A percentile compares a stretch with the other conserved stretches of the same genome.
phyloP scores from a whole-genome alignment of 805 yeast genomes.

The Yamadazyma kitorensis region DNA sequence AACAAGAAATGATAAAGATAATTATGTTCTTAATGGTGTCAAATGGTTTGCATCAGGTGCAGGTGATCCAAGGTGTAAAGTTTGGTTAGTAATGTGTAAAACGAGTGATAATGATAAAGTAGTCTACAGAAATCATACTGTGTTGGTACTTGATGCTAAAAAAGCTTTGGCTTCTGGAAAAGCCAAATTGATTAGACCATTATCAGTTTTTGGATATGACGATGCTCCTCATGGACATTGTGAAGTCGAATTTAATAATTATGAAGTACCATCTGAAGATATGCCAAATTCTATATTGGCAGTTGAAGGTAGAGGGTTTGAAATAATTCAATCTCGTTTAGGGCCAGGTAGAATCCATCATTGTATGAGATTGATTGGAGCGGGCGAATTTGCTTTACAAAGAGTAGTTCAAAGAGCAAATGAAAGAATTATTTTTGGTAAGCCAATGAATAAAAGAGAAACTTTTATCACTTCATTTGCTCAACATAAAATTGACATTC shows the following conservation, averaged over 20 bases:
- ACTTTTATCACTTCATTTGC: constrained; percentile 48
- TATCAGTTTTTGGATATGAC: constrained; percentile 56
- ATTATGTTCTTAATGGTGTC: constrained; percentile 54
- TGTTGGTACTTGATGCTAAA: constrained; percentile 52
- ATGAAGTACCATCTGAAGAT: constrained; percentile 44
- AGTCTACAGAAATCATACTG: constrained; percentile 53
- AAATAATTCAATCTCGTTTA: constrained; percentile 58
- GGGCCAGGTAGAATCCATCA: constrained; percentile 74
- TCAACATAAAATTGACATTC: constrained; percentile 51
- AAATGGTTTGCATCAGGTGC: constrained; percentile 75
- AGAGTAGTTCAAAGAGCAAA: constrained; percentile 51
- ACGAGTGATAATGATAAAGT: constrained; percentile 27
- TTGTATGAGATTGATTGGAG: constrained; percentile 64
- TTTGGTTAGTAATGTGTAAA: constrained; percentile 55
- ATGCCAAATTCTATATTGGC: constrained; percentile 42
- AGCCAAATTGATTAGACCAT: constrained; percentile 48
- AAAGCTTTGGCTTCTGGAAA: constrained; percentile 48
- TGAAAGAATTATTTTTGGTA: constrained; percentile 51
- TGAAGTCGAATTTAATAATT: constrained; percentile 52
- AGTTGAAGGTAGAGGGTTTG: constrained; percentile 55
- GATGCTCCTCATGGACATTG: constrained; percentile 75
- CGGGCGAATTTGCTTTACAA: constrained; percentile 53
- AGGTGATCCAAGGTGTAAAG: constrained; percentile 59
- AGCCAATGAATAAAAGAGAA: constrained; percentile 49
- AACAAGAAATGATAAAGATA: constrained; percentile 32